Evolutionary conservation across 2,329 filamentous ascomycete genomes (phyloP), one percentile per base, ranked within the genome.

Genomic region (Aspergillus sclerotialis): DNA sequence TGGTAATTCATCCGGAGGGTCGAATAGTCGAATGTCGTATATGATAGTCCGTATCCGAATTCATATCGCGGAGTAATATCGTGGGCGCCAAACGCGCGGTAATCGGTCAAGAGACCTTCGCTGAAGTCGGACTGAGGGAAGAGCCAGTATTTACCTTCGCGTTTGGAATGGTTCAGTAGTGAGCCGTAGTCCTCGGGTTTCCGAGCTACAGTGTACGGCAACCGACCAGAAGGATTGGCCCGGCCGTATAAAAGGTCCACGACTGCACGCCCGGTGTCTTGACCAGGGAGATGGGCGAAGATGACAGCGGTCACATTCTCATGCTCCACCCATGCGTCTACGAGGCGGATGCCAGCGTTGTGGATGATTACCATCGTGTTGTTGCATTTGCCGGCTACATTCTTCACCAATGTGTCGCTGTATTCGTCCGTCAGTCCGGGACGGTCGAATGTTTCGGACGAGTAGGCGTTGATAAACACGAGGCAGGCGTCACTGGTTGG

Each of bases 301-400:
- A 84, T 64, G 11, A 84, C 61, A 1, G 71, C 77, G 0, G 77
- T 82, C 21, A 84, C 70, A 41, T 83, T 82, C 6, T 68, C 61
- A 38, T 84, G 70, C 31, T 82, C 72, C 39, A 77, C 65, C 63
- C 76, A 84, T 1, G 63, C 60, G 10, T 45, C 41, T 0, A 82
- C 71, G 0, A 79, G 54, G 1, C 78, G 67, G 7, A 72, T 64
- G 0, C 79, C 79, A 1, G 77, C 76, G 27, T 80, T 82, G 55
- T 83, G 78, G 4, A 82, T 65, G 1, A 81, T 63, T 0, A 82
- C 79, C 12, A 83, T 66, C 1, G 79, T 82, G 40, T 76, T 80
- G 42, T 64, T 67, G 55, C 78, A 83, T 14, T 66, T 63, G 6
- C 64, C 58, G 0, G 80, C 78, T 1, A 83, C 76, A 29, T 72